Base-by-base conservation (phyloP, 768 basidiomycete genomes). In the Serpula lacrymans region DNA sequence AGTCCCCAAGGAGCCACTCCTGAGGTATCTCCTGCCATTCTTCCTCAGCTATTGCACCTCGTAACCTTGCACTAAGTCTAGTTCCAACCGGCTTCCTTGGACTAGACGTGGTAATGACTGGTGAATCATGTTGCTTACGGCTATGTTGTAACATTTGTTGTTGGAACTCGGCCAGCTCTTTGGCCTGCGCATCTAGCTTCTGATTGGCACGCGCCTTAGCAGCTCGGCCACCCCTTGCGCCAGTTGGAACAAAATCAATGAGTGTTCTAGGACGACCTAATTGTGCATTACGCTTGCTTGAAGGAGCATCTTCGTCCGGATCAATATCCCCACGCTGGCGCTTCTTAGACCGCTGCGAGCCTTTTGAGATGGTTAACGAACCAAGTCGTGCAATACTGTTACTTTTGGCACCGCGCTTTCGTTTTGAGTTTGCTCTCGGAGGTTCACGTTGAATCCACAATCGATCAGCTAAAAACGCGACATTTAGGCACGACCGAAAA, bases 361-460 rank as follows among this genome's bases (percentile, higher is more conserved):
- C 31, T 23, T 48, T 44, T 22, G 47, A 30, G 2, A 43, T 45
- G 17, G 49, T 33, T 43, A 60, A 65, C 27, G 46, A 51, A 5
- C 49, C 16, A n/a, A 29, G 31, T 20, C 44, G 35, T 30, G 42
- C 54, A 14, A 34, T 29, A 14, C 39, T 21, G 27, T 39, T 52
- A 23, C 37, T 47, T 71, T 74, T 39, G 60, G 66, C 25, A 41
- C 68, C 67, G 40, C 74, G 64, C 31, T 68, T 70, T 37, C 66
- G 59, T 41, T 77, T 75, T 26, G 64, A 47, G 11, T 46, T 57
- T 34, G 68, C 67, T 53, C 70, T 78, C 2, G 78, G 82, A 9
- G 68, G 73, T 22, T 69, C 65, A n/a, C 86, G 83, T 55, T 92
- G 89, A 31, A 90, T 78, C 90, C 90, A 93, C 17, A 93, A 69